phyloP scores from a whole-genome alignment of 2,329 filamentous ascomycete genomes.

The Samsoniella hepiali region DNA sequence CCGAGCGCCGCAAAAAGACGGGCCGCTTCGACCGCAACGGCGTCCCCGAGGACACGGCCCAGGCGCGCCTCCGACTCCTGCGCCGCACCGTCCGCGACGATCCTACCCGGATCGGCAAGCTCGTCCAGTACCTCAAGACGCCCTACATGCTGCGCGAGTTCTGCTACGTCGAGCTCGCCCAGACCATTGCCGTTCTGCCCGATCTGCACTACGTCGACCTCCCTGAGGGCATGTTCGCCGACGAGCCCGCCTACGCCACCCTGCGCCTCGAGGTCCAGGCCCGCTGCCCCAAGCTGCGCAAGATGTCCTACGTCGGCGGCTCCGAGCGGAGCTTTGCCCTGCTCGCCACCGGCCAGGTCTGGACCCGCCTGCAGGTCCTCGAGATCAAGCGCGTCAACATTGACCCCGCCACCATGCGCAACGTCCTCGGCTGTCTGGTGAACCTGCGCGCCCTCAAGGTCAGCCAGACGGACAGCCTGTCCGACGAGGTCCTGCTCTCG shows the following conservation, averaged over 20 bases:
- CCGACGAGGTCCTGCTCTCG: constrained; percentile 71
- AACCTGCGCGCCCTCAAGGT: constrained; percentile 72
- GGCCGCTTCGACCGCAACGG: constrained; percentile 73
- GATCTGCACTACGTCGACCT: constrained; percentile 88
- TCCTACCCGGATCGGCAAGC: constrained; percentile 61
- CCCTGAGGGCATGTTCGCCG: constrained; percentile 80
- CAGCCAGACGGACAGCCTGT: constrained; percentile 64
- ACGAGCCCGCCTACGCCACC: constrained; percentile 71
- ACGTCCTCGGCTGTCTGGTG: constrained; percentile 65
- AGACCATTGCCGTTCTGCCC: constrained; percentile 79
- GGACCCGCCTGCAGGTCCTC: constrained; percentile 69
- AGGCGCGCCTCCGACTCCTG: constrained; percentile 71
- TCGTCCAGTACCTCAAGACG: constrained; percentile 78
- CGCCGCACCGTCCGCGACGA: constrained; percentile 80
- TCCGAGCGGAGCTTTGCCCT: constrained; percentile 73
- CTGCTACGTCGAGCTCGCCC: constrained; percentile 77
- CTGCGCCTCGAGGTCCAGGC: constrained; percentile 82
- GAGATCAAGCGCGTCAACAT: constrained; percentile 67
- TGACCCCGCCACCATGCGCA: constrained; percentile 67
- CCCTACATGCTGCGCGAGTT: constrained; percentile 95
- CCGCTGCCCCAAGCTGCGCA: constrained; percentile 77
- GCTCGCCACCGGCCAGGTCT: constrained; percentile 62
- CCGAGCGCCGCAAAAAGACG: constrained; percentile 72
- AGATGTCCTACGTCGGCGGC: constrained; percentile 81
- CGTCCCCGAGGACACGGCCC: constrained; percentile 75